phyloP scores from a whole-genome alignment of 2,329 filamentous ascomycete species.

The Colletotrichum sp. region DNA sequence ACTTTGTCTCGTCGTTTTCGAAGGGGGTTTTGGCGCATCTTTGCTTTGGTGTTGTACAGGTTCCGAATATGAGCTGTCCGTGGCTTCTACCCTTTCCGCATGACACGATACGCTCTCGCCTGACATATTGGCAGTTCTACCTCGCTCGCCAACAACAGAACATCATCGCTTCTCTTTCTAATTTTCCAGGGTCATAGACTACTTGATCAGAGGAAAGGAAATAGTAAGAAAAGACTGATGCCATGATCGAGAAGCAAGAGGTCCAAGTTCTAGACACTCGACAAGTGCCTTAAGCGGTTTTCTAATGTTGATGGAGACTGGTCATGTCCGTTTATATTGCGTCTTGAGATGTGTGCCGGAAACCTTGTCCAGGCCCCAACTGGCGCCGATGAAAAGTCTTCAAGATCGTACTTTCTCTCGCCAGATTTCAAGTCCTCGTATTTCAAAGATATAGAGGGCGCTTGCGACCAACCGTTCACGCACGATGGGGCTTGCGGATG shows the following conservation, averaged over 20 bases:
- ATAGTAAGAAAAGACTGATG: background rate
- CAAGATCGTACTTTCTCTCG: no score
- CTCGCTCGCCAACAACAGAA: background rate
- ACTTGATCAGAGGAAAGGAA: background rate
- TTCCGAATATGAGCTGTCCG: fast-evolving
- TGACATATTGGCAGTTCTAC: no score
- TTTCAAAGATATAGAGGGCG: no score
- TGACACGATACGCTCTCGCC: background rate
- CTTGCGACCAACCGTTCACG: no score
- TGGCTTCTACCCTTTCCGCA: background rate
- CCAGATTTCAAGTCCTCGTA: no score
- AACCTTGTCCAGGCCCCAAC: background rate
- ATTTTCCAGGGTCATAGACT: background rate
- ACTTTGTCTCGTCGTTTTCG: background rate
- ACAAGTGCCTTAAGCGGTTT: fast-evolving
- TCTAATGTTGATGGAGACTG: background rate
- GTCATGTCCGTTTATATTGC: fast-evolving
- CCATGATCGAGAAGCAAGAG: background rate
- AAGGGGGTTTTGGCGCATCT: background rate
- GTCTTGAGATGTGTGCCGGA: background rate
- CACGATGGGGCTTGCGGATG: no score
- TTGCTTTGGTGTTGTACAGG: background rate
- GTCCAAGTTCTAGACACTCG: background rate
- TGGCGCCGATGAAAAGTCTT: background rate
- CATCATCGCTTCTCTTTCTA: background rate